Evolutionary conservation across 208 protist genomes (phyloP).

Genomic region (Trypanosoma platydactyli): DNA sequence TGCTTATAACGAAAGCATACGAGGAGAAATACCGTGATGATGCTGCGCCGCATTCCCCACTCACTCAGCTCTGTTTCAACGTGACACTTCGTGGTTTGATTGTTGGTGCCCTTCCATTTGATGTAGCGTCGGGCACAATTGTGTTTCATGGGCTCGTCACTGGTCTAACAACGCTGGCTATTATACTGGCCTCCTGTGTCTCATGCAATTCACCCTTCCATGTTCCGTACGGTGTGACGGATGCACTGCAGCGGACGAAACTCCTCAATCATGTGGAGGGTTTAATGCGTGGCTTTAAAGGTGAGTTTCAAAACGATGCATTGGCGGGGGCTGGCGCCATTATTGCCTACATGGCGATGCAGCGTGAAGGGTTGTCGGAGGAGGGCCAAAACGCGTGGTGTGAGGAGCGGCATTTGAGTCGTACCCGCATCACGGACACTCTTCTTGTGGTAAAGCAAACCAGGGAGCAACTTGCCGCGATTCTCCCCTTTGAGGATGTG

Average conservation of each 20-base stretch:
- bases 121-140: constrained; percentile 52
- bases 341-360: constrained; percentile 79
- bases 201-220: constrained; percentile 69
- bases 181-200: constrained; percentile 64
- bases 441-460: constrained; percentile 67
- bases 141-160: constrained; percentile 78
- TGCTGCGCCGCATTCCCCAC: constrained; percentile 2
- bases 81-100: constrained; percentile 72
- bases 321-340: constrained; percentile 55
- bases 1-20: constrained; percentile 37
- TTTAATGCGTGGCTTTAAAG: constrained; percentile 59
- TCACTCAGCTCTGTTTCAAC: constrained; percentile 46
- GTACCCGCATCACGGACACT: constrained; percentile 58
- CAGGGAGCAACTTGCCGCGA: constrained; percentile 63
- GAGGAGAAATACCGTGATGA: constrained; percentile 32
- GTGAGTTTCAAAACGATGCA: constrained; percentile 58
- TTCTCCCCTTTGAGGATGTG: constrained; percentile 64
- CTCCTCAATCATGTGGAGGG: constrained; percentile 33
- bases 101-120: constrained; percentile 57
- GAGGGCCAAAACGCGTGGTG: constrained; percentile 79
- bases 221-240: constrained; percentile 58
- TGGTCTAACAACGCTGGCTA: constrained; percentile 62
- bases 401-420: constrained; percentile 58
- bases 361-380: constrained; percentile 71
- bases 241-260: constrained; percentile 32